These are phyloP conservation scores for Populus ilicifolia DNA, from an alignment of 345 rosid species.

Conservation along the genomic window DNA sequence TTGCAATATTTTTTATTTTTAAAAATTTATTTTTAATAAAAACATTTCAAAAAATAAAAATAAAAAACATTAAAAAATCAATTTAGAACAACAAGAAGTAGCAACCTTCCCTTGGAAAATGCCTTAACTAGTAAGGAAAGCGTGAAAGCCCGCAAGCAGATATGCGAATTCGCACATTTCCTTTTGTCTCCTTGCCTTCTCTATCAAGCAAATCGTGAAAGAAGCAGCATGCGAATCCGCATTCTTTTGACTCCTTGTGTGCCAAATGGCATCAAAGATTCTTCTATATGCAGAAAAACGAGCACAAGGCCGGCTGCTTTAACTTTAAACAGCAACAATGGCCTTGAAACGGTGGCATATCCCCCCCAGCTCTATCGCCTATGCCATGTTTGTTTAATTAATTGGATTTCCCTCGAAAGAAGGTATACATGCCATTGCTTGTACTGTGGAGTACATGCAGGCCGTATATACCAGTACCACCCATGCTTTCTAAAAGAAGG, in stretches of 20 bases:
- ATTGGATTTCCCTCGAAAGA: not conserved
- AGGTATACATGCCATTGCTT: not conserved
- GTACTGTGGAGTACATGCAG: constrained; percentile 1
- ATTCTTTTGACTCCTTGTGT: not conserved
- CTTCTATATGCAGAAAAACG: constrained; percentile 1
- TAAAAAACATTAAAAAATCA: too few relatives aligned
- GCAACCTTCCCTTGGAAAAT: not conserved
- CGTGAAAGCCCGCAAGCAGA: not conserved
- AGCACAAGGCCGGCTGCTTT: constrained; percentile 5
- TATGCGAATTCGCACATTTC: not conserved
- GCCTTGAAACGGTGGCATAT: constrained; percentile 17
- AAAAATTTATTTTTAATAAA: too few relatives aligned
- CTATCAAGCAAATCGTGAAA: too few relatives aligned
- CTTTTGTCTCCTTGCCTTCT: not conserved
- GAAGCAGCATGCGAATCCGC: not conserved
- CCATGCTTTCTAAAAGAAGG: not conserved
- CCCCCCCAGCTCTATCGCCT: not conserved
- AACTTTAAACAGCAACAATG: constrained; percentile 13
- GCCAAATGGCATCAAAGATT: not conserved
- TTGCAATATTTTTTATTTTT: too few relatives aligned
- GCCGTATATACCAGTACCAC: too few relatives aligned
- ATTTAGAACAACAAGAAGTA: too few relatives aligned
- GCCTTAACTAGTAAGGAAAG: not conserved
- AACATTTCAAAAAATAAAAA: too few relatives aligned
- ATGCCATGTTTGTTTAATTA: not conserved